A percentile compares a stretch with the other conserved stretches of the same genome.
phyloP scores from a whole-genome alignment of 257 asterid genomes.

The Salvia miltiorrhiza region DNA sequence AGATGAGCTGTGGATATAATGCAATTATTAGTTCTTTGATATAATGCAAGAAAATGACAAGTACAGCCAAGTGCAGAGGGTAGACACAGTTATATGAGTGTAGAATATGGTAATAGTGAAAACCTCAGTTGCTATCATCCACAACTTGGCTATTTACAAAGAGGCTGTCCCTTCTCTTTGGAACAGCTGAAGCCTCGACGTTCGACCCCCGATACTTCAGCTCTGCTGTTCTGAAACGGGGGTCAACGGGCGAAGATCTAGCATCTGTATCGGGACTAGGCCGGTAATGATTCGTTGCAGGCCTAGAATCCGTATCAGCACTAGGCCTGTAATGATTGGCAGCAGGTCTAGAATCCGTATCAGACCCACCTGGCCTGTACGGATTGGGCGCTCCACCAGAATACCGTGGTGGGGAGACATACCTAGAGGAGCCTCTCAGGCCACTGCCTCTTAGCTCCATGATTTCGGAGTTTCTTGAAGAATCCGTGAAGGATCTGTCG shows the following conservation, averaged over 20 bases:
- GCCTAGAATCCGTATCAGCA: constrained; percentile 48
- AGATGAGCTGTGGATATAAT: background rate
- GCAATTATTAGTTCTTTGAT: constrained; percentile 26
- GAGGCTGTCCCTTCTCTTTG: constrained; percentile 63
- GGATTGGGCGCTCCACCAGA: constrained; percentile 49
- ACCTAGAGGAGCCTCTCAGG: constrained; percentile 62
- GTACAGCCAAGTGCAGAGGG: constrained; percentile 4
- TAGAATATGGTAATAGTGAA: background rate
- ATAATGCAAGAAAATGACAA: constrained; percentile 35
- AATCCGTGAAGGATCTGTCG: constrained; percentile 53
- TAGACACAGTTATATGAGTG: constrained; percentile 14
- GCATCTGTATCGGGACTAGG: constrained; percentile 49
- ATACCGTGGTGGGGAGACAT: constrained; percentile 67
- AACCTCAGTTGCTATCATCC: constrained; percentile 49
- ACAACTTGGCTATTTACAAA: constrained; percentile 56
- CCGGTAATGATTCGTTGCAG: constrained; percentile 44
- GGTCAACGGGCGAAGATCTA: constrained; percentile 51
- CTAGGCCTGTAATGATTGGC: constrained; percentile 44
- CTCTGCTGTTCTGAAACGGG: constrained; percentile 59
- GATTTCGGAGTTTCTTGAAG: constrained; percentile 64
- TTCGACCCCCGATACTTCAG: constrained; percentile 67
- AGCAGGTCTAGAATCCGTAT: constrained; percentile 48
- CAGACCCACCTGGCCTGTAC: constrained; percentile 50
- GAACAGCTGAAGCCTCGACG: constrained; percentile 47
- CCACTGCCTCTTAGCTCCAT: constrained; percentile 60